Evolutionary conservation across 2,329 filamentous ascomycete species (phyloP), one percentile per base, ranked within the genome.

Genomic region (Dactylellina cionopaga): DNA sequence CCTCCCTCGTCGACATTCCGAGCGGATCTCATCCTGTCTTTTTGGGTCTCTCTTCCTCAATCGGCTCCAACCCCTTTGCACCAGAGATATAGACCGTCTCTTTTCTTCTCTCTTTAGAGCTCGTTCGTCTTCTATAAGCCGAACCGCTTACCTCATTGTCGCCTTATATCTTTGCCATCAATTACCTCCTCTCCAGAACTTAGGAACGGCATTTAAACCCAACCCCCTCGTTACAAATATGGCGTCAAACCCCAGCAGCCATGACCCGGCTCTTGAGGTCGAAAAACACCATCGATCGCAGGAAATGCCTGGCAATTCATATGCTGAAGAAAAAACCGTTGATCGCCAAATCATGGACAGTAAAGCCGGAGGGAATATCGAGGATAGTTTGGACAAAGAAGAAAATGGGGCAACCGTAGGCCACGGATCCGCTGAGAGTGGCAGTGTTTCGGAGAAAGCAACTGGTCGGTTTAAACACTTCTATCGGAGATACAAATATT

Each of bases 371-470:
- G 25, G 11, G 15, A 44, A 51, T 15, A 5, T 52, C 13, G 58
- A 71, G 41, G 58, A 65, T 41, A 71, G 58, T 22, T 27, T 65
- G n/a, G 59, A 72, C 13, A 54, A 33, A 37, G 68, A 65, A 25
- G 68, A 72, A 22, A 72, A 72, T 29, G 68, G 68, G 3, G 52
- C 9, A 22, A 25, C 25, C 13, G 59, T 72, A 15, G 68, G 68
- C n/a, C 51, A 72, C 7, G 68, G 52, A 4, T 65, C 68, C 4
- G 52, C 68, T 13, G 68, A 72, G 31, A 72, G 59, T 13, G 62
- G 62, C 15, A 74, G 69, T 33, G 52, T 68, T 10, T 52, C 51
- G 0, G 60, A 68, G 25, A 17, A 68, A 17, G 33, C 33, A 27
- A 41, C 39, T 7, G 33, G 55, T 29, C 54, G 25, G 1, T 43